phyloP scores from a whole-genome alignment of 2,329 filamentous ascomycete species.

The Neoscytalidium dimidiatum region DNA sequence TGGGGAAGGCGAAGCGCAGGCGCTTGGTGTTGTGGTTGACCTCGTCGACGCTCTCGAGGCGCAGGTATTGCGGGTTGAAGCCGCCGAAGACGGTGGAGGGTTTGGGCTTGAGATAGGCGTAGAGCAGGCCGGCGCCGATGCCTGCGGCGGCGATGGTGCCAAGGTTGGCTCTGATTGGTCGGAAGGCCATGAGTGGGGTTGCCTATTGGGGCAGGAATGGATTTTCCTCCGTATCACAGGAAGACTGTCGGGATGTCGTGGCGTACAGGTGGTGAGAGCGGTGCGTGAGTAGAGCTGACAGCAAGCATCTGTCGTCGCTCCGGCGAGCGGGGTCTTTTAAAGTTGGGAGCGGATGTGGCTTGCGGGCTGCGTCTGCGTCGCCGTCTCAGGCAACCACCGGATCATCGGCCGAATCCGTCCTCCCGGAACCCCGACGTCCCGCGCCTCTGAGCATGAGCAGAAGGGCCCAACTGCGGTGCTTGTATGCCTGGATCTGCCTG shows the following conservation, averaged over 20 bases:
- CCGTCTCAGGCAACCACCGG: neutral
- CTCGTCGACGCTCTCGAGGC: conserved; percentile 15
- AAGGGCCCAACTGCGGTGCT: too few relatives aligned
- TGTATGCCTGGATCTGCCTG: too few relatives aligned
- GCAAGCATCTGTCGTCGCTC: neutral
- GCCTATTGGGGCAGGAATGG: neutral
- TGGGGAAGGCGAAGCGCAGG: conserved; percentile 20
- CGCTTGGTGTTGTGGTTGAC: conserved; percentile 21
- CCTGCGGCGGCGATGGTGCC: neutral
- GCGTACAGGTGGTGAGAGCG: neutral
- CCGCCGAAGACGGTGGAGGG: neutral
- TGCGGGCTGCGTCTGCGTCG: neutral
- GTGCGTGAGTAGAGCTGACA: neutral
- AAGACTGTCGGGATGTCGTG: neutral
- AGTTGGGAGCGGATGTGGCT: neutral
- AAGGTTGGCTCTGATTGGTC: neutral
- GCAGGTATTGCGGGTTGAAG: conserved; percentile 11
- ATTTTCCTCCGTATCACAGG: too few relatives aligned
- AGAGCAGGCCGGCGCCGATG: neutral
- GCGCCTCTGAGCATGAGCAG: too few relatives aligned
- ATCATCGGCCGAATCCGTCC: neutral
- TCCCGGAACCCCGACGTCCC: neutral
- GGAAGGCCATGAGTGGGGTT: neutral
- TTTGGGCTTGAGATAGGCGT: neutral
- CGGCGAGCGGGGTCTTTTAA: neutral